Percentiles rank a stretch among this genome's conserved stretches.
These are phyloP conservation scores for Mariannaea elegans DNA, from an alignment of 2,329 filamentous ascomycete species.

Conservation along the genomic window DNA sequence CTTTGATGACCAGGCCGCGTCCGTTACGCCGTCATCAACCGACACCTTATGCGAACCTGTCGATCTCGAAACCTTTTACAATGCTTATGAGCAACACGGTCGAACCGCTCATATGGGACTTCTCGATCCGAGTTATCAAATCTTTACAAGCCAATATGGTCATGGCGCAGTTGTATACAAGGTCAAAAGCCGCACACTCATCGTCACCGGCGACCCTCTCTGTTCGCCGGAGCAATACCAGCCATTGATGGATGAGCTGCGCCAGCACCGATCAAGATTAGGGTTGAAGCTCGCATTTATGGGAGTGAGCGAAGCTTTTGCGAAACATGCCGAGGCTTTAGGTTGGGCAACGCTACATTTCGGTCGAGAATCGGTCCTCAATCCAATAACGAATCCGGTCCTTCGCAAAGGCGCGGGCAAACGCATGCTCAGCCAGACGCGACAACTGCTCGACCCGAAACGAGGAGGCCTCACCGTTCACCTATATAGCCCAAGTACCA, in stretches of 20 bases:
- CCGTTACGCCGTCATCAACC: background rate
- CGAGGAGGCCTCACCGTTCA: constrained; percentile 23
- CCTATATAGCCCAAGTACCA: constrained; percentile 14
- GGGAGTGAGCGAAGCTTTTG: constrained; percentile 28
- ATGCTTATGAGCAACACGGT: constrained; percentile 26
- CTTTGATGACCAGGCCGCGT: background rate
- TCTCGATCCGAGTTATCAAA: constrained; percentile 31
- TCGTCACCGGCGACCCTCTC: constrained; percentile 33
- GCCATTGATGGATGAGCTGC: constrained; percentile 26
- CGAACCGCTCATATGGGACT: constrained; percentile 35
- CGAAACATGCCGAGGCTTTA: constrained; percentile 11
- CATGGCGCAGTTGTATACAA: constrained; percentile 31
- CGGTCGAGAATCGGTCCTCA: constrained; percentile 30
- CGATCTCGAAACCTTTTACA: background rate
- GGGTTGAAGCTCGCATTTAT: constrained; percentile 29
- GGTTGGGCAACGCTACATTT: constrained; percentile 30
- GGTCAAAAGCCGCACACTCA: constrained; percentile 22
- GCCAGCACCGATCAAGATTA: constrained; percentile 13
- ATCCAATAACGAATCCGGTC: constrained; percentile 28
- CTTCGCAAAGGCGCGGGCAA: constrained; percentile 28
- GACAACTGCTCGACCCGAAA: constrained; percentile 29
- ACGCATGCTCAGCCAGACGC: constrained; percentile 33
- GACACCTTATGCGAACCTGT: background rate
- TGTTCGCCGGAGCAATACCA: constrained; percentile 17
- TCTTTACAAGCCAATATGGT: constrained; percentile 29